These are phyloP conservation scores for Mycena rosella DNA, from an alignment of 768 basidiomycete species.

Conservation along the genomic window DNA sequence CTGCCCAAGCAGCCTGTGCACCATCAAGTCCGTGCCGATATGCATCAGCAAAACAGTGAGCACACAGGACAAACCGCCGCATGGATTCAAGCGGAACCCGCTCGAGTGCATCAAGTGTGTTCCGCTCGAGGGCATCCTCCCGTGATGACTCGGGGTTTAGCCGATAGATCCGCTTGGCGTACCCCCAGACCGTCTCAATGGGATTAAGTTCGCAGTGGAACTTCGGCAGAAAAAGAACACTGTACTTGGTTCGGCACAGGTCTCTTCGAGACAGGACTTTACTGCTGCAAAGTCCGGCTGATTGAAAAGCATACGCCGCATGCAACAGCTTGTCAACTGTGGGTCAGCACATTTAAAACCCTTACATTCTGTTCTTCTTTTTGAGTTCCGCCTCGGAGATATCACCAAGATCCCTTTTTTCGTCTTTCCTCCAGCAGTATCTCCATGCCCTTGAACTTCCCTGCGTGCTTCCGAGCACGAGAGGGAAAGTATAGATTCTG, in stretches of 20 bases:
- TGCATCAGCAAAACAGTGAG: background rate
- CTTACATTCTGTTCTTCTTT: constrained; percentile 16
- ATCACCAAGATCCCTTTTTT: constrained; percentile 19
- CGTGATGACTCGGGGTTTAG: no score
- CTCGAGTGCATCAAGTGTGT: no score
- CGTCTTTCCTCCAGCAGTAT: constrained; percentile 31
- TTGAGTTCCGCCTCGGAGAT: constrained; percentile 15
- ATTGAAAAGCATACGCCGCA: no score
- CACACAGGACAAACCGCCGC: constrained; percentile 14
- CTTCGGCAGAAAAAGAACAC: no score
- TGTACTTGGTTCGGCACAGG: no score
- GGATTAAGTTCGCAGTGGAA: no score
- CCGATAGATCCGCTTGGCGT: no score
- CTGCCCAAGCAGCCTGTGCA: no score
- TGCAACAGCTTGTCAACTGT: constrained; percentile 12
- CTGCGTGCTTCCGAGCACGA: constrained; percentile 4
- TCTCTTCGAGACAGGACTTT: no score
- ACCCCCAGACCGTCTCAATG: no score
- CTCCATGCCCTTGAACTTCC: constrained; percentile 46
- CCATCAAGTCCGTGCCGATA: background rate
- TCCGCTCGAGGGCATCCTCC: no score
- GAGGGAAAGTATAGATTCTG: constrained; percentile 19
- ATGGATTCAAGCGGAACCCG: constrained; percentile 23
- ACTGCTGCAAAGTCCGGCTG: no score
- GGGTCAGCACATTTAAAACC: constrained; percentile 43